These are phyloP conservation scores for Colletotrichum tabaci DNA, from an alignment of 2,329 filamentous ascomycete species.

Conservation along the genomic window DNA sequence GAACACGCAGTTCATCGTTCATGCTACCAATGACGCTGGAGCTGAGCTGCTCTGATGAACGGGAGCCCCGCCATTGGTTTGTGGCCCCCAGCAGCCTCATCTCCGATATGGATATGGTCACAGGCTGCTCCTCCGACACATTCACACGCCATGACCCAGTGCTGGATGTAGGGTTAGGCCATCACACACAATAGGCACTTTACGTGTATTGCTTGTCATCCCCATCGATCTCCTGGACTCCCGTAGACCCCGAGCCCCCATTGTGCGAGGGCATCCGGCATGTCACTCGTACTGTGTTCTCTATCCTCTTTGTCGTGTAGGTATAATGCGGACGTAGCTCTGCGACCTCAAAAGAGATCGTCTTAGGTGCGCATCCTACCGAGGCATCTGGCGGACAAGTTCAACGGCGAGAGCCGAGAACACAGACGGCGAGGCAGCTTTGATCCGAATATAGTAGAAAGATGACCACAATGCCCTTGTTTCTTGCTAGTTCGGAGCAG, in stretches of 20 bases:
- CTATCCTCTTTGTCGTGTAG: too few relatives aligned
- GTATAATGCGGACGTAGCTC: too few relatives aligned
- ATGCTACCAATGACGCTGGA: conserved; percentile 6
- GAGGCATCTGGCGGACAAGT: too few relatives aligned
- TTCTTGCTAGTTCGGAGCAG: conserved; percentile 25
- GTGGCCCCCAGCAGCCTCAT: not conserved
- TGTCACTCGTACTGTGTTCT: not conserved
- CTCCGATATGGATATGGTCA: not conserved
- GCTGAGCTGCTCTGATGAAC: not conserved
- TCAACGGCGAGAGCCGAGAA: conserved; percentile 10
- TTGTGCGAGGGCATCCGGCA: not conserved
- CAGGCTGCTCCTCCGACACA: not conserved
- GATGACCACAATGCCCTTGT: not conserved
- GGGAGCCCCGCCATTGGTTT: conserved; percentile 9
- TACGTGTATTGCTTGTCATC: not conserved
- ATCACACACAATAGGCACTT: not conserved
- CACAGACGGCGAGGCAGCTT: not conserved
- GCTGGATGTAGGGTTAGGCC: not conserved
- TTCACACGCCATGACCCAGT: not conserved
- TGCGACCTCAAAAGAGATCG: too few relatives aligned
- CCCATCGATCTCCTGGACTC: conserved; percentile 1
- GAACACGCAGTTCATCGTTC: conserved; percentile 12
- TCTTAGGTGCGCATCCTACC: too few relatives aligned
- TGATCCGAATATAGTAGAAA: too few relatives aligned
- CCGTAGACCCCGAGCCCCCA: not conserved